phyloP scores from a whole-genome alignment of 129 eudicot genomes.

The Deinandra increscens region DNA sequence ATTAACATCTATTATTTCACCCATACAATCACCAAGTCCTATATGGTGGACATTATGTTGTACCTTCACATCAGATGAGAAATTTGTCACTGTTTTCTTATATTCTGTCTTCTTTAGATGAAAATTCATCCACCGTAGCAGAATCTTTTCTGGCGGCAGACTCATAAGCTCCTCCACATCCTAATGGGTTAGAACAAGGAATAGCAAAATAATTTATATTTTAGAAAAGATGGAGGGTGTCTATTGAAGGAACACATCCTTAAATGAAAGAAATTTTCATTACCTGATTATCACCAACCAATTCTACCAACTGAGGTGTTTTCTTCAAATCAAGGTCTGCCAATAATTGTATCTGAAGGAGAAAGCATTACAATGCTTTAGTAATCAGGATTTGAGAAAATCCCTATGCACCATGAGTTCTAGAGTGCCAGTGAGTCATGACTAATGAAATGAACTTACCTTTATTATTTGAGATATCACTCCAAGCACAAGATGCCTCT shows the following conservation, averaged over 20 bases:
- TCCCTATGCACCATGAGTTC: neutral
- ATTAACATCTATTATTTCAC: neutral
- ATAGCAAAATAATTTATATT: neutral
- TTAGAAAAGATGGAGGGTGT: neutral
- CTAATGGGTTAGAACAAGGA: constrained; percentile 31
- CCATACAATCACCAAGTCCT: neutral
- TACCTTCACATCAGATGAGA: constrained; percentile 96
- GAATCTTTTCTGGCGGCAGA: constrained; percentile 89
- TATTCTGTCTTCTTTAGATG: constrained; percentile 75
- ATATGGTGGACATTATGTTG: constrained; percentile 5
- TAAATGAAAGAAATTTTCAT: constrained; percentile 4
- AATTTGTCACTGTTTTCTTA: constrained; percentile 76
- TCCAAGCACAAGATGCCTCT: constrained; percentile 99
- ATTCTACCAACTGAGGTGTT: constrained; percentile 91
- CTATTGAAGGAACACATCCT: constrained; percentile 1
- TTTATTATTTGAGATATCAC: constrained; percentile 91
- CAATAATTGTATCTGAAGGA: constrained; percentile 76
- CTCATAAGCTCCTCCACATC: constrained; percentile 97
- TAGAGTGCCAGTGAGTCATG: constrained; percentile 12
- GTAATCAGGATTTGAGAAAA: constrained; percentile 10
- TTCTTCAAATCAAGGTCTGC: constrained; percentile 91
- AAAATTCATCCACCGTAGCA: constrained; percentile 97
- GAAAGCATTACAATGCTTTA: constrained; percentile 13
- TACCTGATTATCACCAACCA: constrained; percentile 86
- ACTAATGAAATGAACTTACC: constrained; percentile 37